These are phyloP conservation scores for Brettanomyces nanus DNA, from an alignment of 805 yeast species.

Conservation along the genomic window DNA sequence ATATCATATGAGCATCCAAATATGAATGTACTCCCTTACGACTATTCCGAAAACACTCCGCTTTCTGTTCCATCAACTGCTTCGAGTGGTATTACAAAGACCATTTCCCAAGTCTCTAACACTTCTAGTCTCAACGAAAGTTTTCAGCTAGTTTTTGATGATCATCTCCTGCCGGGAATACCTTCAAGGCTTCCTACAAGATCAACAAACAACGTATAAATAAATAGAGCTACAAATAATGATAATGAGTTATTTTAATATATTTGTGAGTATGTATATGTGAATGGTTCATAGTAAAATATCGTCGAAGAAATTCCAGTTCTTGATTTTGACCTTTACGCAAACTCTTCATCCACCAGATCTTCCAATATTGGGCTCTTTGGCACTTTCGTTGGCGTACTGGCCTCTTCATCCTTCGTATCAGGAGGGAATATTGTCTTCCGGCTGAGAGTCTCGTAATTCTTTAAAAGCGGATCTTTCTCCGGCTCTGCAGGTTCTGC, in stretches of 20 bases:
- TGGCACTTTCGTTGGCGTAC: conserved; percentile 4
- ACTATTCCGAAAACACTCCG: no score
- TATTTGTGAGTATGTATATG: no score
- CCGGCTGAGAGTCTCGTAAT: conserved; percentile 21
- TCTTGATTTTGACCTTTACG: conserved; percentile 4
- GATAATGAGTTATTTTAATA: no score
- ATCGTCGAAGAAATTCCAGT: background rate
- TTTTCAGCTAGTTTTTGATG: conserved; percentile 8
- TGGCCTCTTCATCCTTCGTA: conserved; percentile 5
- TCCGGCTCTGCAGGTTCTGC: background rate
- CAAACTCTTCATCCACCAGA: conserved; percentile 16
- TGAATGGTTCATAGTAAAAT: background rate
- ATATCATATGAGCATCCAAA: no score
- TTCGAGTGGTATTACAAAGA: no score
- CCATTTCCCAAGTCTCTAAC: no score
- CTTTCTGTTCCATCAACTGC: no score
- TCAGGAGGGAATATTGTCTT: conserved; percentile 18
- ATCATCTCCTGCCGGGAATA: conserved; percentile 9
- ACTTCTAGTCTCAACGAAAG: no score
- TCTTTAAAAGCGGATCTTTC: conserved; percentile 11
- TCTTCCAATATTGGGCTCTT: conserved; percentile 16
- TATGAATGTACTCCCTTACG: no score
- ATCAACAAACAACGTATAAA: no score
- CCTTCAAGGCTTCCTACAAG: background rate
- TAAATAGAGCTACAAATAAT: no score